Evolutionary conservation across 2,329 filamentous ascomycete species (phyloP).

Genomic region (Diplodia corticola): DNA sequence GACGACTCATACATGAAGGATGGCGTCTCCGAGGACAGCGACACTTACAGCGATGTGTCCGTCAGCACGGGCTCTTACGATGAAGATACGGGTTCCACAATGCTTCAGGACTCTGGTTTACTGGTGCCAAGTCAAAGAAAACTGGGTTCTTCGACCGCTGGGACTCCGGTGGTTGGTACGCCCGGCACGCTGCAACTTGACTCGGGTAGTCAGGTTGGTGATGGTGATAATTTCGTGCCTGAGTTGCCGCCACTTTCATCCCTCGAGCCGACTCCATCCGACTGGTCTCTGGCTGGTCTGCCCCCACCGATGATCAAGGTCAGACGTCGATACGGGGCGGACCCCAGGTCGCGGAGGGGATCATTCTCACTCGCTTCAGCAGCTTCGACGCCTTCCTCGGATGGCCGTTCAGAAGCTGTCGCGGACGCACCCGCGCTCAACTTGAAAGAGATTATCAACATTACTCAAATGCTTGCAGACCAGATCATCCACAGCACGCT

Average conservation of each 20-base stretch:
- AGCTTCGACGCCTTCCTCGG: constrained; percentile 20
- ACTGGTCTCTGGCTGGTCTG: constrained; percentile 40
- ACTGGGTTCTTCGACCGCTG: constrained; percentile 1
- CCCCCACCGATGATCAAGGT: constrained; percentile 29
- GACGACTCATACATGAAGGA: constrained; percentile 1
- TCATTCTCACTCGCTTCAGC: constrained; percentile 21
- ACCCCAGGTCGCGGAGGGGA: constrained; percentile 1
- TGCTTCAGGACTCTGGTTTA: background rate
- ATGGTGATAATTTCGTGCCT: background rate
- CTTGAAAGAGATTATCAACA: constrained; percentile 20
- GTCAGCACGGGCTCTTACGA: constrained; percentile 6
- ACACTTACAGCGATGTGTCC: constrained; percentile 7
- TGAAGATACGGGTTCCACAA: background rate
- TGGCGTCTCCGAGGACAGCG: constrained; percentile 1
- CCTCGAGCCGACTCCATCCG: constrained; percentile 38
- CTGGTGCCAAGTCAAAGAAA: background rate
- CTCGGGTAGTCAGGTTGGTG: background rate
- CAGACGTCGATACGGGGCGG: background rate
- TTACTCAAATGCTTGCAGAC: constrained; percentile 21
- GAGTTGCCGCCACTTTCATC: constrained; percentile 14
- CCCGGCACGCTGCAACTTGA: constrained; percentile 9
- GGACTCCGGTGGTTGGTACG: constrained; percentile 8
- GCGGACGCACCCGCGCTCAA: background rate
- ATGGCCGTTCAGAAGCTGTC: constrained; percentile 3
- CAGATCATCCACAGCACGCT: constrained; percentile 19